These are phyloP conservation scores for Acer saccharum DNA, from an alignment of 345 rosid species.

Conservation along the genomic window DNA sequence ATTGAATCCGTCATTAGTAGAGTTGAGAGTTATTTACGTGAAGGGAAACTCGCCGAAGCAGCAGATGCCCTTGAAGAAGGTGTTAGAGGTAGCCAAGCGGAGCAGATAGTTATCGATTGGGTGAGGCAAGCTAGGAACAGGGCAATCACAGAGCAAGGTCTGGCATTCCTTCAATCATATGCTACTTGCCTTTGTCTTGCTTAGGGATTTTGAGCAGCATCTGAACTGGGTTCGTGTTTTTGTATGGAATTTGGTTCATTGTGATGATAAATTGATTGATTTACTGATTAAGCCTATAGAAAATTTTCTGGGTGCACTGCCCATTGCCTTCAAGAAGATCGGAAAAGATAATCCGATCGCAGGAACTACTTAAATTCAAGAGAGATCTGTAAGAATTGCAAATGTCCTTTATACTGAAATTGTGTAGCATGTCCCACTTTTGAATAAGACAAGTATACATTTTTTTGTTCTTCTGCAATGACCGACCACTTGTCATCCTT, in stretches of 20 bases:
- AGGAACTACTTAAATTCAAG: background rate
- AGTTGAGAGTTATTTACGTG: slow-evolving; percentile 73
- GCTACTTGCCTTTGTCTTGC: slow-evolving; percentile 80
- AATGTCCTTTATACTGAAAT: background rate
- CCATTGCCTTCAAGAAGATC: background rate
- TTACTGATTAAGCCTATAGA: background rate
- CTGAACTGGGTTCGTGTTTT: background rate
- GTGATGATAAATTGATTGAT: slow-evolving; percentile 2
- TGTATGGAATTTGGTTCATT: background rate
- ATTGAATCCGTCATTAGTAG: slow-evolving; percentile 66
- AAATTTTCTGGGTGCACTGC: slow-evolving; percentile 9
- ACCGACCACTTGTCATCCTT: background rate
- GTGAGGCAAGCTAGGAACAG: slow-evolving; percentile 71
- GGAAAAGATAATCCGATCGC: background rate
- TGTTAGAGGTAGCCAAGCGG: slow-evolving; percentile 86
- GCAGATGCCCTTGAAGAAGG: slow-evolving; percentile 87
- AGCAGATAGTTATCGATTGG: slow-evolving; percentile 70
- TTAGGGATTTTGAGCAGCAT: slow-evolving; percentile 25
- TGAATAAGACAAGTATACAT: background rate
- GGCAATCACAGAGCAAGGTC: slow-evolving; percentile 90
- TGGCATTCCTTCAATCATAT: slow-evolving; percentile 76
- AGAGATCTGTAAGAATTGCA: background rate
- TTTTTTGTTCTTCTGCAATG: background rate
- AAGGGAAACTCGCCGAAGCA: slow-evolving; percentile 89
- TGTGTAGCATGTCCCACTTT: slow-evolving; percentile 11